Evolutionary conservation across 2,329 filamentous ascomycete genomes (phyloP), one percentile per base, ranked within the genome.

Genomic region (Ophiocordyceps camponoti-saundersi): DNA sequence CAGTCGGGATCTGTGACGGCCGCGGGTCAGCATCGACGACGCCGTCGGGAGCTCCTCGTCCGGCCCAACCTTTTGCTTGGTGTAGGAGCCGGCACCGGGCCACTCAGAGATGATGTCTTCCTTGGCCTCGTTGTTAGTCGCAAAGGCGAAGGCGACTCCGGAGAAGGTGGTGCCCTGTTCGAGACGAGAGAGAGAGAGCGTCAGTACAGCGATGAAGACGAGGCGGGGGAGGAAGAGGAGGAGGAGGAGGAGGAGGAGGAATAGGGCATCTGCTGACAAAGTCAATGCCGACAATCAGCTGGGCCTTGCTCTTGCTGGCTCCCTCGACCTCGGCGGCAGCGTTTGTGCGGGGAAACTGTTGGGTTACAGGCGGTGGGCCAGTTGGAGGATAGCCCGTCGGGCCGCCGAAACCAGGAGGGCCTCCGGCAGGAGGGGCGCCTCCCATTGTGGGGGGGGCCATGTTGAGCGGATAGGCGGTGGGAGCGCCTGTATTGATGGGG

Each of bases 61-160:
- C 34, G 26, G 26, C 12, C 48, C 29, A 3, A 94, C 90, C 82
- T 98, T 98, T 69, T 98, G 92, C 69, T 96, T 96, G 45, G 92
- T 95, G 64, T 95, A 90, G 48, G 92, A 95, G 55, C 92, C 92
- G 34, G 92, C 89, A 56, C 92, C 92, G 23, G 92, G 92, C 92
- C 92, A 98, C 68, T 98, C 92, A 52, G 90, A 93, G 57, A 98
- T 98, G 57, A 96, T 96, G 64, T 96, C 90, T 66, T 96, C 92
- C 64, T 95, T 93, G 50, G 89, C 88, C 65, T 95, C 89, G 56
- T 90, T 94, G 68, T 95, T 95, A 50, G 90, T 95, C 51, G 89
- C 89, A 66, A 95, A 98, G 30, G 89, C 89, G 62, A 93, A 95
- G 34, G 92, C 92, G 52, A 96, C 90, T 62, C 92, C 92, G 3